These are phyloP conservation scores for Pilatotrama ljubarskyi DNA, from an alignment of 768 basidiomycete genomes.

Conservation along the genomic window DNA sequence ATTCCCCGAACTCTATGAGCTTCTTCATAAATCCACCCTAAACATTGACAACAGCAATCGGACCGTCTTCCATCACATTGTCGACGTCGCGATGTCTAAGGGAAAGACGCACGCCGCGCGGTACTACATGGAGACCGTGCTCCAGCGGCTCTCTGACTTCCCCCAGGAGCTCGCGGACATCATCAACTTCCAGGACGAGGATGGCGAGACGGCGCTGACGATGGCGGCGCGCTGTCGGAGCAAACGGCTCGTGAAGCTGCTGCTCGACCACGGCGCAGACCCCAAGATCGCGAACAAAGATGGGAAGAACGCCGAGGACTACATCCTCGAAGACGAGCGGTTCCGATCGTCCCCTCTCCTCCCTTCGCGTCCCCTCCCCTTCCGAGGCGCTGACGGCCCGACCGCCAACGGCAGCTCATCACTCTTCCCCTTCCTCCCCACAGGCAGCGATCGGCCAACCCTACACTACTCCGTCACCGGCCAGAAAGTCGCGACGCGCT, in stretches of 20 bases:
- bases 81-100: constrained; percentile 96
- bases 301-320: constrained; percentile 96
- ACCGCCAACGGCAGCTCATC: constrained; percentile 40
- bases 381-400: constrained; percentile 56
- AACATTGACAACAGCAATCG: constrained; percentile 98
- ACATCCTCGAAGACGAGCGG: constrained; percentile 97
- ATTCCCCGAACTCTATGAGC: constrained; percentile 95
- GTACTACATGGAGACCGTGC: constrained; percentile 98
- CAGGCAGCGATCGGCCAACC: constrained; percentile 54
- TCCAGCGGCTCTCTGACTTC: constrained; percentile 84
- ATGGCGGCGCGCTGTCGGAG: constrained; percentile 95
- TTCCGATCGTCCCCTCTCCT: constrained; percentile 90
- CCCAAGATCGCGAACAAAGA: constrained; percentile 94
- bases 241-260: constrained; percentile 91
- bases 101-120: constrained; percentile 96
- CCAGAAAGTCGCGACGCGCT: constrained; percentile 82
- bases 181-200: constrained; percentile 98
- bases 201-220: constrained; percentile 96
- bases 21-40: constrained; percentile 95
- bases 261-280: constrained; percentile 95
- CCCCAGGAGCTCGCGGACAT: constrained; percentile 96
- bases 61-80: constrained; percentile 97
- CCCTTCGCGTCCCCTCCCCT: constrained; percentile 60
- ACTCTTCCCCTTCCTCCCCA: constrained; percentile 13
- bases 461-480: constrained; percentile 85